Evolutionary conservation across 192 early-diverging fungal species (phyloP), one percentile per base, ranked within the genome.

Genomic region (Haplosporangium gracile): DNA sequence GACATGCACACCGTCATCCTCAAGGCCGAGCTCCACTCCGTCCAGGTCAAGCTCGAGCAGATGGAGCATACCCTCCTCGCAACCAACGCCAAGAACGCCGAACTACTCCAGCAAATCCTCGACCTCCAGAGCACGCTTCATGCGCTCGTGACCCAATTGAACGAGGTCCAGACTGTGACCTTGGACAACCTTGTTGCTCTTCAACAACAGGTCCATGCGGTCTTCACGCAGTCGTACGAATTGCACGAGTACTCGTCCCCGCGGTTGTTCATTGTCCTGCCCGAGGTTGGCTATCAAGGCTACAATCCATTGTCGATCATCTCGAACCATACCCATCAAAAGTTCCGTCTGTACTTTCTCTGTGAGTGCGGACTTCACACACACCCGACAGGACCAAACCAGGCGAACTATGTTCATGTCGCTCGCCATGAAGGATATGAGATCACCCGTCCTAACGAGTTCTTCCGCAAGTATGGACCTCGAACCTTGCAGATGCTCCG

Each of bases 281-380:
- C 83, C 16, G 83, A 86, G 60, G 75, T 81, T 18, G 75, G 34
- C 15, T 86, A 80, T 29, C 74, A 81, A 20, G 83, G 83, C 13
- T 1, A 80, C 51, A 77, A 86, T 26, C 78, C 83, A 4, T n/a
- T 75, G 24, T 39, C 45, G 15, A 70, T 80, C 38, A 26, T 86
- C 57, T 55, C 45, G 26, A 68, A 45, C 13, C 73, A 57, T 39
- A 20, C 83, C 2, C 45, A 49, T 22, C 57, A 68, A 55, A 80
- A 86, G 79, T 86, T 80, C 40, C 78, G 83, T 16, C 63, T 86
- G 68, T 86, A 80, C 60, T 86, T 86, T 34, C 75, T 86, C 5
- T 86, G 83, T 40, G 83, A 86, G 49, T 86, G 82, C 29, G 83
- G 79, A 16, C 20, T 47, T 18, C 83, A 86, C 24, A 86, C 83